Evolutionary conservation across 2,329 filamentous ascomycete genomes (phyloP), one percentile per base, ranked within the genome.

Genomic region (Emmonsia crescens): DNA sequence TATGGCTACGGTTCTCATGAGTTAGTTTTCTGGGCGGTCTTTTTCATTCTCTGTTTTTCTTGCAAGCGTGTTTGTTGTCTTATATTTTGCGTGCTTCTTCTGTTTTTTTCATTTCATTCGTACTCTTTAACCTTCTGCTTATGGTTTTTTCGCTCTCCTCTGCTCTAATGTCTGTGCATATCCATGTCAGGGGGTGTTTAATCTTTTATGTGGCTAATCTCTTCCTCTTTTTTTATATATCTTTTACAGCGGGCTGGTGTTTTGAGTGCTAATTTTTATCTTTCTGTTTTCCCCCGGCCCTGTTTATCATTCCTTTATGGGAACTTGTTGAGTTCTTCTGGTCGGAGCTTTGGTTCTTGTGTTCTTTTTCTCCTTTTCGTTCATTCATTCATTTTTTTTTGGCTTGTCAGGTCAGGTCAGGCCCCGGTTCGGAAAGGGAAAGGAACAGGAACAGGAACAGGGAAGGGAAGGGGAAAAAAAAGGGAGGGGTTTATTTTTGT

Each of bases 161-260:
- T 31, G 33, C 21, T 56, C 33, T 36, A 36, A 56, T 56, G 52
- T 56, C 52, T 56, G 33, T 27, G 52, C 52, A 56, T 56, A 56
- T 56, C 33, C 31, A 56, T 56, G 16, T 33, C 49, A 31, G 27
- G 60, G 60, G 21, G 55, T 67, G 66, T 63, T 66, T 64, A 62
- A 51, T 64, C 55, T 64, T 56, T 46, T 60, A 59, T 60, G 44
- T 59, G 54, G 63, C 65, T 65, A 60, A 67, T 66, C 64, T 61
- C 61, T 64, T 64, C 63, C 66, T 64, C 55, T 64, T 65, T 62
- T 60, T 60, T 66, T 60, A 59, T 12, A 46, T 61, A 61, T 64
- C 69, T 68, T 61, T 59, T 67, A 67, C n/a, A 9, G 56, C 56
- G 19, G 19, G n/a, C 40, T 24, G 38, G 54, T 57, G 31, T 58